Percentiles rank a stretch among this genome's conserved stretches.
phyloP scores from a whole-genome alignment of 2,329 filamentous ascomycete genomes.

The Diaporthe velutina region DNA sequence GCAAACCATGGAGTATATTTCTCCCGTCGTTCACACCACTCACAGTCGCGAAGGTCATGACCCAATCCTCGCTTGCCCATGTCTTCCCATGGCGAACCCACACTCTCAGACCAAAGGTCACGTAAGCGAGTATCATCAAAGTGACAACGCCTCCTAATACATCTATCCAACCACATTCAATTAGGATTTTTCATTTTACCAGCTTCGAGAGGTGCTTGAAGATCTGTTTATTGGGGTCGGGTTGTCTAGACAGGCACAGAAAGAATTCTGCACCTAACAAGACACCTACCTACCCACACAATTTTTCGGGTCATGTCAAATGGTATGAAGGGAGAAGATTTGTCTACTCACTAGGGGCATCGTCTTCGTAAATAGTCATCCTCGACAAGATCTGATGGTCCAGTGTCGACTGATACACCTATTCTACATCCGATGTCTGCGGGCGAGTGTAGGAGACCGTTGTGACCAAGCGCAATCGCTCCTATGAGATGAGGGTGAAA shows the following conservation, averaged over 20 bases:
- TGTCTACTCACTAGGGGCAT: conserved; percentile 30
- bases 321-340: not conserved
- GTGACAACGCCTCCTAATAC: conserved; percentile 30
- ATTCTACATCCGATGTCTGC: not conserved
- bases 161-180: not conserved
- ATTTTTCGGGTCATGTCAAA: too few species aligned
- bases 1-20: not conserved
- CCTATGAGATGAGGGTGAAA: not conserved
- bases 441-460: not conserved
- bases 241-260: not conserved
- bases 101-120: conserved; percentile 25
- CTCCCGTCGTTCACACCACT: not conserved
- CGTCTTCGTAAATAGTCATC: conserved; percentile 36
- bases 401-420: not conserved
- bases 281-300: not conserved
- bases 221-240: not conserved
- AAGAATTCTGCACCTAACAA: not conserved
- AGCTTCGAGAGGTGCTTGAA: not conserved
- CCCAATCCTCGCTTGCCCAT: conserved; percentile 36
- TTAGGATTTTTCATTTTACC: not conserved
- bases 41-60: conserved; percentile 35
- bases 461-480: not conserved
- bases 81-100: conserved; percentile 32
- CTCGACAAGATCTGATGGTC: not conserved
- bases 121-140: conserved; percentile 29